Evolutionary conservation across 2,329 filamentous ascomycete genomes (phyloP).

Genomic region (Arthroderma sp.): DNA sequence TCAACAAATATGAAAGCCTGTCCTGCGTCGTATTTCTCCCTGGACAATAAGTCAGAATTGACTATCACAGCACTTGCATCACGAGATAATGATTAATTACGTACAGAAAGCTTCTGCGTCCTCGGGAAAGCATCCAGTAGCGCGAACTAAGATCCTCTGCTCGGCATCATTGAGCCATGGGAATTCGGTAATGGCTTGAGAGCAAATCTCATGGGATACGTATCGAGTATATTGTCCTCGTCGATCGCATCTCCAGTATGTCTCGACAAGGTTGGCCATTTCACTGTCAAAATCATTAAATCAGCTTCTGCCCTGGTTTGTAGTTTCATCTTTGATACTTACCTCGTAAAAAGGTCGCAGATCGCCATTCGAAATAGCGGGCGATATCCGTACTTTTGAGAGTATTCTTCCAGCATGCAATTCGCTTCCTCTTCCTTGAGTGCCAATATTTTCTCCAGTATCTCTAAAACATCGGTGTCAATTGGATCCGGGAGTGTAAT

Average conservation of each 20-base stretch:
- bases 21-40: too few species aligned
- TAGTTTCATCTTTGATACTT: constrained; percentile 4
- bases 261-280: constrained; percentile 7
- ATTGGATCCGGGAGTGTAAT: constrained; percentile 2
- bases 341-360: constrained; percentile 18
- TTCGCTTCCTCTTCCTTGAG: constrained; percentile 15
- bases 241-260: constrained; percentile 14
- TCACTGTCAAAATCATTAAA: constrained; percentile 1
- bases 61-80: too few species aligned
- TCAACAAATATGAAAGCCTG: too few species aligned
- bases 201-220: constrained; percentile 13
- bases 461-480: not conserved
- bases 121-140: constrained; percentile 9
- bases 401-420: constrained; percentile 10
- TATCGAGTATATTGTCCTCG: constrained; percentile 10
- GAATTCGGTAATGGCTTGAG: constrained; percentile 14
- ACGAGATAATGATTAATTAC: too few species aligned
- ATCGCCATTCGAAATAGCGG: constrained; percentile 15
- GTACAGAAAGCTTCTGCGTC: constrained; percentile 17
- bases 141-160: constrained; percentile 11
- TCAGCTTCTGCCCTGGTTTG: not conserved
- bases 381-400: constrained; percentile 15
- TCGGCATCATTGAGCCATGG: constrained; percentile 13
- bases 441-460: constrained; percentile 12
- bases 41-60: too few species aligned